Evolutionary conservation across 805 yeast species (phyloP).

Genomic region (Lipomyces chichibuensis): DNA sequence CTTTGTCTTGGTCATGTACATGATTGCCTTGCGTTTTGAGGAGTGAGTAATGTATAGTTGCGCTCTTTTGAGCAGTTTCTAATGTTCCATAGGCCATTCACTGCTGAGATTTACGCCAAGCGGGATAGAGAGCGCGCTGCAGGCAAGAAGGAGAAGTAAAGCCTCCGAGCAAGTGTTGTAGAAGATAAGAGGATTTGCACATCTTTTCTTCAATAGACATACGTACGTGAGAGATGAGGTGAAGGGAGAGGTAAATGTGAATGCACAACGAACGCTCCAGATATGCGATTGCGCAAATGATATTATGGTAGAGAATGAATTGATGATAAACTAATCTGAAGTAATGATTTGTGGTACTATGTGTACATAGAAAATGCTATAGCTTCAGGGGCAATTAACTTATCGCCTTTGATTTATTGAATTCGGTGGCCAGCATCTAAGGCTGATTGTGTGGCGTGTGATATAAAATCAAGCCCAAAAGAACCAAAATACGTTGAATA

Average conservation of each 20-base stretch:
- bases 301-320: too few species aligned
- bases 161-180: not conserved
- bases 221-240: not conserved
- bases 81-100: slow-evolving; percentile 63
- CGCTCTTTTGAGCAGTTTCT: not conserved
- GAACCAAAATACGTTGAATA: too few species aligned
- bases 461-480: too few species aligned
- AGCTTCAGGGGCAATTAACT: too few species aligned
- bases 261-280: not conserved
- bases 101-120: slow-evolving; percentile 84
- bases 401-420: too few species aligned
- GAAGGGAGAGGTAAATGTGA: too few species aligned
- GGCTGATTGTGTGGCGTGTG: too few species aligned
- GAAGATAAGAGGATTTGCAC: not conserved
- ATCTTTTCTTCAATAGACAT: not conserved
- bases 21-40: slow-evolving; percentile 81
- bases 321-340: not conserved
- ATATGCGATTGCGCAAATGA: too few species aligned
- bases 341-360: not conserved
- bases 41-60: slow-evolving; percentile 50
- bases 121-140: slow-evolving; percentile 52
- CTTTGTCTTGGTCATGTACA: slow-evolving; percentile 79
- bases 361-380: not conserved
- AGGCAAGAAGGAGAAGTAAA: slow-evolving; percentile 37
- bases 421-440: too few species aligned